phyloP scores from a whole-genome alignment of 2,329 filamentous ascomycete genomes.

The Microdochium nivale region DNA sequence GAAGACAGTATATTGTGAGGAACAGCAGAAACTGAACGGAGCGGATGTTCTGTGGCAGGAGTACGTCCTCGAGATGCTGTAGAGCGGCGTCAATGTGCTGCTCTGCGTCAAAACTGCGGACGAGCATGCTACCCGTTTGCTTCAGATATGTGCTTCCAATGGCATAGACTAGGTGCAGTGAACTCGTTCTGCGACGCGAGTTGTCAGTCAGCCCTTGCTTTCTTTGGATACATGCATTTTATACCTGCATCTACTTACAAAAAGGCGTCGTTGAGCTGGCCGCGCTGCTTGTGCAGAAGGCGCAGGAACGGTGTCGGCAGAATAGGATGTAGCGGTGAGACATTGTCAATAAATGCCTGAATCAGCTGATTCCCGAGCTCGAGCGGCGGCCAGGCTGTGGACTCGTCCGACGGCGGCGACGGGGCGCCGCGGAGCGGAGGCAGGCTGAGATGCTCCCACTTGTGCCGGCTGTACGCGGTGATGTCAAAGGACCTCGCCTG shows the following conservation, averaged over 20 bases:
- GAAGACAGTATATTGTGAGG: slow-evolving; percentile 11
- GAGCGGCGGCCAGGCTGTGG: slow-evolving; percentile 8
- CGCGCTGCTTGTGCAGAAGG: slow-evolving; percentile 11
- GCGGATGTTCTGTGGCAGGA: slow-evolving; percentile 9
- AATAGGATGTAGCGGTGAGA: slow-evolving; percentile 15
- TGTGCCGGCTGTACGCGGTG: neutral
- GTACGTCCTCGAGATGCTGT: slow-evolving; percentile 9
- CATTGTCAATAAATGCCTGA: slow-evolving; percentile 14
- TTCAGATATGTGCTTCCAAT: slow-evolving; percentile 19
- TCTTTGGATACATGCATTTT: neutral
- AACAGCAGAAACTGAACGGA: slow-evolving; percentile 12
- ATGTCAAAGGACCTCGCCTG: neutral
- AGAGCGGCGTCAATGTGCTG: slow-evolving; percentile 10
- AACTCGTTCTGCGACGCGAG: slow-evolving; percentile 3
- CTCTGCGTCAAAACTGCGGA: slow-evolving; percentile 6
- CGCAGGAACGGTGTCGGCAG: slow-evolving; percentile 13
- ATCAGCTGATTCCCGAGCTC: slow-evolving; percentile 14
- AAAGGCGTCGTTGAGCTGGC: slow-evolving; percentile 9
- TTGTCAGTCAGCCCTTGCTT: neutral
- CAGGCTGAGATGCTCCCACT: slow-evolving; percentile 5
- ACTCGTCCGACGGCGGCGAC: neutral
- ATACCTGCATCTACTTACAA: slow-evolving; percentile 2
- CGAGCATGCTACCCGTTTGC: slow-evolving; percentile 17
- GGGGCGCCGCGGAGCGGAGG: slow-evolving; percentile 4
- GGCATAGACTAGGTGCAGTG: slow-evolving; percentile 20